Percentiles rank a stretch among this genome's conserved stretches.
These are phyloP conservation scores for Melanomma pulvis-pyrius DNA, from an alignment of 495 filamentous ascomycete genomes.

Conservation along the genomic window DNA sequence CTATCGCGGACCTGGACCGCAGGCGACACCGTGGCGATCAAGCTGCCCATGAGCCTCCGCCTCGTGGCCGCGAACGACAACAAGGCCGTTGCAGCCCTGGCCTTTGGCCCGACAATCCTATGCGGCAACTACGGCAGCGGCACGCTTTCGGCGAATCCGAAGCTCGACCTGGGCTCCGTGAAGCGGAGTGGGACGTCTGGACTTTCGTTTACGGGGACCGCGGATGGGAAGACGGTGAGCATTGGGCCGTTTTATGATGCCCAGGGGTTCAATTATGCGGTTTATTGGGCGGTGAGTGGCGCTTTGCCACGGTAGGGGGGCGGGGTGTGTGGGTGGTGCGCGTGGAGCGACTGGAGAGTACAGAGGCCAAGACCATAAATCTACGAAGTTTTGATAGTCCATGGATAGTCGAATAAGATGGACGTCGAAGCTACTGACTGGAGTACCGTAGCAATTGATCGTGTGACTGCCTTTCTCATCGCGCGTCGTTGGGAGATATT, in stretches of 20 bases:
- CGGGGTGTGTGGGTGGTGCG: too few species aligned
- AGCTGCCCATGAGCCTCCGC: slow-evolving; percentile 43
- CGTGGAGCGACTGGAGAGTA: too few species aligned
- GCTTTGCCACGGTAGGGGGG: too few species aligned
- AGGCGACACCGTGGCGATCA: slow-evolving; percentile 44
- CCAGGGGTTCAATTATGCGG: slow-evolving; percentile 21
- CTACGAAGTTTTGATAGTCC: too few species aligned
- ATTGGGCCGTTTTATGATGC: slow-evolving; percentile 27
- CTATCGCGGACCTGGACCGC: slow-evolving; percentile 42
- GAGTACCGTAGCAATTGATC: too few species aligned
- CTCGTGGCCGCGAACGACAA: slow-evolving; percentile 46
- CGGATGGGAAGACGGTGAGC: slow-evolving; percentile 16
- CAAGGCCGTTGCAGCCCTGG: slow-evolving; percentile 40
- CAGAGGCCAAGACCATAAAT: too few species aligned
- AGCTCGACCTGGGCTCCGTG: slow-evolving; percentile 14
- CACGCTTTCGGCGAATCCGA: slow-evolving; percentile 13
- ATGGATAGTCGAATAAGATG: too few species aligned
- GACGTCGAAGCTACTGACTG: too few species aligned
- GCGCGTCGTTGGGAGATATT: too few species aligned
- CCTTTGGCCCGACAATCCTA: slow-evolving; percentile 44
- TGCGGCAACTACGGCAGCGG: slow-evolving; percentile 43
- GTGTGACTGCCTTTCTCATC: too few species aligned
- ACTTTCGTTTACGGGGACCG: slow-evolving; percentile 18
- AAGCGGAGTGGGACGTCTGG: slow-evolving; percentile 8
- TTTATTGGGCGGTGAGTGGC: too few species aligned